Conservation (phyloP, 371 early-diverging fungal genomes). For the Mortierella sp. region DNA sequence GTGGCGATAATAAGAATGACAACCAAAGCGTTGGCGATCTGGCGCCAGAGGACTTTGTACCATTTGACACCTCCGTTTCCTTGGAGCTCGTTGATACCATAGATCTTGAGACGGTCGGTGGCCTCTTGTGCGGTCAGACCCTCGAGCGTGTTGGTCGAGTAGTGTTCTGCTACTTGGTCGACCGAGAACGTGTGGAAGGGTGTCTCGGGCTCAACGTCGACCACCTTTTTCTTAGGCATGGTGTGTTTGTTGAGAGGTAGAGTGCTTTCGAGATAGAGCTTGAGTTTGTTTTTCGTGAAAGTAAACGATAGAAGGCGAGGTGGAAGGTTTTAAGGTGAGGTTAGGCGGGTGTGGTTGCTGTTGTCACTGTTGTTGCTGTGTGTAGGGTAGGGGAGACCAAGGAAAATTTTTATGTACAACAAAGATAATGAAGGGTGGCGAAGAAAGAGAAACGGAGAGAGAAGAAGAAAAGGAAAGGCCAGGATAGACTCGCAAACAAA, state of each 20-base stretch:
- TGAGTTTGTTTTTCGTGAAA: not conserved
- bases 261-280: constrained; percentile 61
- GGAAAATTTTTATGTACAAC: too few species aligned
- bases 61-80: constrained; percentile 74
- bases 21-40: constrained; percentile 89
- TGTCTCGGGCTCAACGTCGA: constrained; percentile 45
- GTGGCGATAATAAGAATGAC: constrained; percentile 83
- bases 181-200: constrained; percentile 64
- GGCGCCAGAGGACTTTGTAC: constrained; percentile 81
- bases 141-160: constrained; percentile 66
- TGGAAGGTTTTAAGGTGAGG: not conserved
- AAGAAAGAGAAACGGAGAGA: too few species aligned
- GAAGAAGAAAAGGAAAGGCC: not conserved
- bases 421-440: too few species aligned
- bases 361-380: not conserved
- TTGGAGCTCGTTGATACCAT: constrained; percentile 82
- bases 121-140: constrained; percentile 76
- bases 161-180: constrained; percentile 68
- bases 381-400: not conserved
- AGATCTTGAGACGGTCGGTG: constrained; percentile 63
- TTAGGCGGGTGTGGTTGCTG: not conserved
- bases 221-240: constrained; percentile 47
- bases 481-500: not conserved
- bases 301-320: not conserved
- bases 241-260: constrained; percentile 79